Percentiles rank a stretch among this genome's conserved stretches.
Conservation (phyloP, 2,329 filamentous ascomycete genomes). For the Trichoderma citrinoviride region DNA sequence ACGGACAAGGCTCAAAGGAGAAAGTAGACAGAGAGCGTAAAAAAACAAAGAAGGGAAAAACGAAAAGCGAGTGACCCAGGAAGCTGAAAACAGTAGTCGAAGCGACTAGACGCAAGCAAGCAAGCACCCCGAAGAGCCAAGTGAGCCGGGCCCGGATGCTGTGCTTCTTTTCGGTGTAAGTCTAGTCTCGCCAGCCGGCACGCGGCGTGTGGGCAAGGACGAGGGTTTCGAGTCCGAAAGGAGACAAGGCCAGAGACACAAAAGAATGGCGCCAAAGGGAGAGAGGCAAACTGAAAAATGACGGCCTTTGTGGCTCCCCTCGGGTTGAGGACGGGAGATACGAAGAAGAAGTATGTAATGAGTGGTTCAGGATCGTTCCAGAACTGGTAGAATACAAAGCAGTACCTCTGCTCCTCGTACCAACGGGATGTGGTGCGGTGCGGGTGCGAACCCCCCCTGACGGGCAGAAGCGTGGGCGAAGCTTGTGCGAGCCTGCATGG, state of each 20-base stretch:
- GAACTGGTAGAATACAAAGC: neutral
- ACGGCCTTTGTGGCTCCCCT: neutral
- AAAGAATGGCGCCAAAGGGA: too few relatives aligned
- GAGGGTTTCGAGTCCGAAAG: constrained; percentile 1
- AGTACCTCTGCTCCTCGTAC: too few relatives aligned
- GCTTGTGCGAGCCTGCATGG: neutral
- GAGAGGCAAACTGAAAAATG: too few relatives aligned
- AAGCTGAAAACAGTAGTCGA: neutral
- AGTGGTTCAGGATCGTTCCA: constrained; percentile 4
- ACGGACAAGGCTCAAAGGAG: neutral
- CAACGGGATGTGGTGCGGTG: too few relatives aligned
- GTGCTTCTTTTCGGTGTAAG: neutral
- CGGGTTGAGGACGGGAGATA: neutral
- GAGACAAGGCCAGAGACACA: neutral
- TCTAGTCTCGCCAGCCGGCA: neutral
- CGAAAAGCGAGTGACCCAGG: neutral
- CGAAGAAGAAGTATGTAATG: too few relatives aligned
- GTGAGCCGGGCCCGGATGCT: neutral
- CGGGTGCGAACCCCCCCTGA: too few relatives aligned
- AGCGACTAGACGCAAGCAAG: neutral
- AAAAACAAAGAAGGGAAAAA: neutral
- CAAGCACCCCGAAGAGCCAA: neutral
- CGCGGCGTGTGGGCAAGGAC: neutral
- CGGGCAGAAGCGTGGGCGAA: neutral
- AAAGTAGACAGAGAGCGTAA: neutral